Evolutionary conservation across 2,329 filamentous ascomycete genomes (phyloP), one percentile per base, ranked within the genome.

Genomic region (Cladobotryum mycophilum): DNA sequence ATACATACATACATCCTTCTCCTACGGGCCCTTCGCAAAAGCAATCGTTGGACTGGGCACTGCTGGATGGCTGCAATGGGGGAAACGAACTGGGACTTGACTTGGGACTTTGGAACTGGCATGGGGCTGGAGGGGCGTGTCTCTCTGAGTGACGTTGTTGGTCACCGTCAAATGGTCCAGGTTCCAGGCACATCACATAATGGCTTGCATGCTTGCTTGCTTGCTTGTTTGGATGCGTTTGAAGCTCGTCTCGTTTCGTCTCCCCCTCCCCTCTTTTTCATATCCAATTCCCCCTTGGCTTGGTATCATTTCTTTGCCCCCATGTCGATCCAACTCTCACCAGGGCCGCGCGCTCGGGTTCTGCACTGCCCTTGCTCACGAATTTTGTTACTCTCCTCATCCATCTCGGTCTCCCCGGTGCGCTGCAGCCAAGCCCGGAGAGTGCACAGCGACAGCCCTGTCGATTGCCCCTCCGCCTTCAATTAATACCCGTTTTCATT

Each of bases 391-490:
- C 51, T 51, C 41, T 37, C 25, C 48, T 40, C 47, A 43, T 43
- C 38, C 51, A 49, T 51, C 47, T 53, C 51, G 51, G 51, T 47
- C 51, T 53, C 48, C 51, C 51, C 51, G 51, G 51, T 46, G 41
- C 48, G 33, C 41, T 48, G 48, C 51, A 45, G 51, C 45, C 43
- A 38, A 34, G 17, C 30, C 48, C 49, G 42, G 48, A 46, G 45
- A 44, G 51, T 49, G 47, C 50, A 52, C 47, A 45, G 47, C 47
- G 22, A 14, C 43, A 38, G 41, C 51, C 51, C 48, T 42, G 51
- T 49, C 46, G 30, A 49, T 46, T 53, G 51, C 47, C 36, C 51
- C 51, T 45, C 47, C 41, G 8, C 38, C 42, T 33, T 45, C 41
- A 45, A 52, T 48, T 52, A 30, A 30, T 52, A 44, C 51, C 47